Base-by-base conservation (phyloP, 768 basidiomycete species). In the Pleurotus salmoneostramineus region DNA sequence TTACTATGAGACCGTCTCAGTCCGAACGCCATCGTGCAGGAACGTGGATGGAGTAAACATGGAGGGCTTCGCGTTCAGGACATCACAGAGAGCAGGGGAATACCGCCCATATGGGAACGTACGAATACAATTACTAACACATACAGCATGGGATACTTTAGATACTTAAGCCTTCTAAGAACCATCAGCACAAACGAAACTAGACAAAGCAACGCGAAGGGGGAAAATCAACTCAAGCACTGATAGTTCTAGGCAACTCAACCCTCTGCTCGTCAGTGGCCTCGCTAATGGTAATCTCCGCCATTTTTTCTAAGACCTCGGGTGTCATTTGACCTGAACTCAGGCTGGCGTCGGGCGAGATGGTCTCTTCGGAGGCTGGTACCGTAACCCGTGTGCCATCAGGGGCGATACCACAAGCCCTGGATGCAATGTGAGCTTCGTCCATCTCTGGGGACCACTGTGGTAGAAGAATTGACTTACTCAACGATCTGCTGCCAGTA, bases 401-500 rank as follows among this genome's bases (percentile, higher is more conserved):
- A 15, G 78, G 68, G 8, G 81, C 76, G 36, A 85, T 78, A 11
- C 79, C 78, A 65, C 83, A 85, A 36, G 80, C 77, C 4, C 84
- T 85, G 56, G 21, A 3, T 3, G 21, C 21, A 27, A 33, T 31
- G n/a, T 36, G n/a, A 54, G 47, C 8, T 2, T 15, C 32, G 8
- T 21, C 21, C 7, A 31, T 52, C 34, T 37, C n/a, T 27, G n/a
- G 37, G 36, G 37, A n/a, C 11, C 8, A 43, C 40, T 27, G 10
- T 8, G 6, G 10, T 14, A 36, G 37, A 58, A 11, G 48, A 47
- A 34, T 6, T 55, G 7, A 74, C 81, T 60, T 72, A 91, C 88
- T 80, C 72, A 43, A 89, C 77, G 27, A 94, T 77, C 64, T 89
- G 87, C 59, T 86, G 78, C 93, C 93, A 95, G 68, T 94, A 93